phyloP scores from a whole-genome alignment of 192 early-diverging fungal species.

The Martensiomyces pterosporus region DNA sequence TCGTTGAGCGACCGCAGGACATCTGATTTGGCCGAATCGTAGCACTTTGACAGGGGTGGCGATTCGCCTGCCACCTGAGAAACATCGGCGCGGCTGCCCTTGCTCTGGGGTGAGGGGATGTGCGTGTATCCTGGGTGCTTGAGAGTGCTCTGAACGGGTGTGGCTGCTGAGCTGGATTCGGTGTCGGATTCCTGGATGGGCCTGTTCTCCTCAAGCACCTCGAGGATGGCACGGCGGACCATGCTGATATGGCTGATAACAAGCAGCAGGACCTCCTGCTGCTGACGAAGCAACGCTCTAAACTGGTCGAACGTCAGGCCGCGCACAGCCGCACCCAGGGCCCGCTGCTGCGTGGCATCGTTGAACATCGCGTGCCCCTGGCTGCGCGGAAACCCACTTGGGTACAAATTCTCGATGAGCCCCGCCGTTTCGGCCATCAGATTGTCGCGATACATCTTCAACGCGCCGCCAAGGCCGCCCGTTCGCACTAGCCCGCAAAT shows the following conservation, averaged over 20 bases:
- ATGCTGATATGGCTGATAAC: conserved; percentile 67
- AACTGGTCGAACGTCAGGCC: conserved; percentile 86
- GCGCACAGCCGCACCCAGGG: conserved; percentile 56
- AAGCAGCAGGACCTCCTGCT: conserved; percentile 72
- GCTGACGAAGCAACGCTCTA: conserved; percentile 67
- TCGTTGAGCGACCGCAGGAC: conserved; percentile 67
- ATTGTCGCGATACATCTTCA: conserved; percentile 75
- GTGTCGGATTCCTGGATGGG: conserved; percentile 16
- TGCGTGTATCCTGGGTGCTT: too few species aligned
- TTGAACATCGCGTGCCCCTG: conserved; percentile 30
- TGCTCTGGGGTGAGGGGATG: too few species aligned
- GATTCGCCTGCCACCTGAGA: too few species aligned
- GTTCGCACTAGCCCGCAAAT: conserved; percentile 75
- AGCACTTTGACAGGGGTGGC: conserved; percentile 7
- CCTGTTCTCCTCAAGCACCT: conserved; percentile 61
- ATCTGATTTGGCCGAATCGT: conserved; percentile 27
- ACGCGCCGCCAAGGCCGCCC: conserved; percentile 57
- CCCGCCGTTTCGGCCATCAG: conserved; percentile 72
- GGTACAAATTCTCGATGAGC: conserved; percentile 70
- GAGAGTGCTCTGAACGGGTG: too few species aligned
- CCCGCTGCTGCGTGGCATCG: conserved; percentile 38
- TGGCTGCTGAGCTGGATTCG: too few species aligned
- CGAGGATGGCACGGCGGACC: conserved; percentile 66
- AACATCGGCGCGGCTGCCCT: too few species aligned
- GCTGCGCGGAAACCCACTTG: conserved; percentile 31